Base-by-base conservation (phyloP, 805 yeast genomes). In the Kluyveromyces starmeri region DNA sequence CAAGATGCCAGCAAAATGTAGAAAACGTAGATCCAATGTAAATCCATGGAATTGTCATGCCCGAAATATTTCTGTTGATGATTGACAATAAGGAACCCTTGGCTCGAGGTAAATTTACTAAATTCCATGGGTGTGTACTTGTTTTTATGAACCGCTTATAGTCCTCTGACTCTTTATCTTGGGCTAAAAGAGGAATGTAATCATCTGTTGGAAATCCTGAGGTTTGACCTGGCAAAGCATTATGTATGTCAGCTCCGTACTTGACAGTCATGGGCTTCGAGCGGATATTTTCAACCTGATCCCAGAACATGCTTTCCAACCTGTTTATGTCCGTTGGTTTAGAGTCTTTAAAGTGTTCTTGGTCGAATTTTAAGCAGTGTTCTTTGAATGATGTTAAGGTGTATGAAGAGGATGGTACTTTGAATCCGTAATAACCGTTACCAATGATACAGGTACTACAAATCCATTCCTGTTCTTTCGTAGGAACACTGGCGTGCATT, bases 1-100 rank as follows among this genome's bases (percentile, higher is more conserved):
- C 97, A 39, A 83, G 80, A 55, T 89, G 96, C 96, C 96, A 89
- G 58, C 97, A 88, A 53, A 89, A 89, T 1, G 96, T 84, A 2
- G 94, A 81, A 48, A 85, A 76, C 32, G 84, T 66, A 34, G 94
- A 83, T 0, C 97, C 97, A 11, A 88, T 75, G 50, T 88, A 88
- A 3, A 86, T 70, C 97, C 97, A 88, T 0, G 97, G 97, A 13
- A 83, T 71, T 0, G 96, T 86, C 85, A 88, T 88, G 1, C 97
- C 97, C 0, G 95, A 79, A 2, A 89, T 81, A 20, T 73, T 70
- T 13, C 74, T 70, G 37, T 73, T 71, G 37, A 81, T 67, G 46
- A 73, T 73, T 37, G 77, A 75, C 34, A 83, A 60, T n/a, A 82
- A 58, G 0, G 94, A 82, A 1, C 84, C 81, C 25, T 68, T 58